Percentiles rank a stretch among this genome's conserved stretches.
Evolutionary conservation across 495 filamentous ascomycete genomes (phyloP).

Genomic region (Penicillium robsamsonii): DNA sequence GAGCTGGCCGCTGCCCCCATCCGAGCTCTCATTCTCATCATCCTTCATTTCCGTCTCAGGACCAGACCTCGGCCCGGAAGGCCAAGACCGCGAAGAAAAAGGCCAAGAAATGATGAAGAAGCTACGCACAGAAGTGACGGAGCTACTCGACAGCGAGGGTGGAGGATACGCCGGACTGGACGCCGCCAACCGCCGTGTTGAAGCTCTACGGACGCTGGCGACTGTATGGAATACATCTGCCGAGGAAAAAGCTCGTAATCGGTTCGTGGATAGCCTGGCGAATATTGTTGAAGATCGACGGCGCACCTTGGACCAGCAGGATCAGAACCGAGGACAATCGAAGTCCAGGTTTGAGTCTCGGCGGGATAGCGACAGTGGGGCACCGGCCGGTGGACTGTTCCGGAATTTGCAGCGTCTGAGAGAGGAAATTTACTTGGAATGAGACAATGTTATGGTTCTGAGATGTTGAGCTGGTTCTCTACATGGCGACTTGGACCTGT

Average conservation of each 20-base stretch:
- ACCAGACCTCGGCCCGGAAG: conserved; percentile 62
- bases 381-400: conserved; percentile 71
- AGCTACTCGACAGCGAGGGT: conserved; percentile 56
- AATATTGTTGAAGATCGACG: conserved; percentile 56
- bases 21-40: conserved; percentile 65
- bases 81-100: conserved; percentile 69
- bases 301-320: conserved; percentile 53
- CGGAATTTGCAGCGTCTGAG: conserved; percentile 76
- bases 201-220: conserved; percentile 67
- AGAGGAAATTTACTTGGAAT: conserved; percentile 65
- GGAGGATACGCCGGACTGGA: conserved; percentile 50
- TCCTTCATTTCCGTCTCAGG: conserved; percentile 80
- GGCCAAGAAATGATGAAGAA: conserved; percentile 69
- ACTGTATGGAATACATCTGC: conserved; percentile 90
- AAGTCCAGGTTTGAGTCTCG: conserved; percentile 28
- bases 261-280: conserved; percentile 77
- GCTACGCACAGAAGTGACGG: conserved; percentile 68
- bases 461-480: conserved; percentile 6
- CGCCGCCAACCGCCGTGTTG: conserved; percentile 67
- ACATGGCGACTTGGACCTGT: conserved; percentile 1
- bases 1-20: conserved; percentile 86
- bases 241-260: conserved; percentile 80
- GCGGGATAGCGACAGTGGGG: conserved; percentile 42
- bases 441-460: not conserved
- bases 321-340: conserved; percentile 21